Base-by-base conservation (phyloP, 768 basidiomycete genomes). In the Trametes punicea region DNA sequence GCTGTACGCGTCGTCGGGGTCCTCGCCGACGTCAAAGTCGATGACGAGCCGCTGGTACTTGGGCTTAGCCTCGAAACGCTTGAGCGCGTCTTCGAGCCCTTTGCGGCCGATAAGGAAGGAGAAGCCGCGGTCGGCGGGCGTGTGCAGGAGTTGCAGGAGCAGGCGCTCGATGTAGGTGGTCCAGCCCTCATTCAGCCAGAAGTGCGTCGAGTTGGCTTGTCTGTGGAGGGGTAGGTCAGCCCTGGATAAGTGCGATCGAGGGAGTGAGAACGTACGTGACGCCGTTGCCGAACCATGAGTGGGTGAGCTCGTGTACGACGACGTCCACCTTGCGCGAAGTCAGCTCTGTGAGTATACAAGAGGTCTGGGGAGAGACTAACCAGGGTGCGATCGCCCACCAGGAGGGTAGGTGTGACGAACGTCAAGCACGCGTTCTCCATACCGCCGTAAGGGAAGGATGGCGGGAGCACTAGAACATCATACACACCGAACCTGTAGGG, bases 271-370 rank as follows among this genome's bases (percentile, higher is more conserved):
- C 77, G 57, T 65, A 79, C 88, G 89, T 91, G 53, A 93, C 82
- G 21, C 90, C 88, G 67, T 95, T 94, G n/a, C 93, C 93, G 57
- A 93, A 95, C 85, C 87, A 97, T 2, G 88, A 90, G 67, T 98
- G 90, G 0, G 85, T 84, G 26, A 88, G 73, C 67, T 93, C 93
- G 72, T 96, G 90, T 0, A 93, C 89, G 11, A 93, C 85, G 11
- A 96, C 91, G 66, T 95, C 91, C 7, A 93, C 64, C 65, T 66
- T 20, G 1, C 5, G 4, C 2, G 10, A 0, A 3, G 20, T 49
- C 7, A 42, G 51, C 39, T 3, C 5, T 8, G 7, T 0, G 8
- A 11, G 15, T 9, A 8, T 5, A 25, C 6, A 47, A 50, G 15
- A 21, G n/a, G 1, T 30, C 26, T 39, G 15, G 11, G 15, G n/a